Evolutionary conservation across 2,329 filamentous ascomycete species (phyloP).

Genomic region (Trichothecium roseum): DNA sequence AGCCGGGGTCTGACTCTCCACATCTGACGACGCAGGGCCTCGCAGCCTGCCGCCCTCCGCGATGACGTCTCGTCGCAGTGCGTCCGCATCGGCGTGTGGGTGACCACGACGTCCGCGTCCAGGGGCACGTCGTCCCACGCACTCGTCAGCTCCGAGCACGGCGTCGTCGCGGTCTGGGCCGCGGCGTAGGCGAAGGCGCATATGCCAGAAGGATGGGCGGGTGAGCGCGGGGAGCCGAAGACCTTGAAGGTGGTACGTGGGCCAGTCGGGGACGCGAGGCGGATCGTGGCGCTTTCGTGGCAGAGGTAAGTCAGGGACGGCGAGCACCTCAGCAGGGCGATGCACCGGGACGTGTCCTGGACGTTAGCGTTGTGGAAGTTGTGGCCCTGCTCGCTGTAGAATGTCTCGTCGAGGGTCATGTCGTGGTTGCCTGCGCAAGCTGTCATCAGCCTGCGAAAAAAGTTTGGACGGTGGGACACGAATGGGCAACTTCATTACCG

Average conservation of each 20-base stretch:
- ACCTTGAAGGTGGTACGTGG: slow-evolving; percentile 52
- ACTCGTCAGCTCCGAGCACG: slow-evolving; percentile 13
- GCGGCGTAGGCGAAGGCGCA: slow-evolving; percentile 59
- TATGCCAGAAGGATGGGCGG: slow-evolving; percentile 26
- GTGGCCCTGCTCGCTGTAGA: slow-evolving; percentile 42
- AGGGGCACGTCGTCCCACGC: slow-evolving; percentile 54
- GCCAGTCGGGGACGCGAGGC: slow-evolving; percentile 40
- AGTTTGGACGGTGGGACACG: background rate
- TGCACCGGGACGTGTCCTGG: slow-evolving; percentile 43
- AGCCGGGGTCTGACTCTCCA: slow-evolving; percentile 53
- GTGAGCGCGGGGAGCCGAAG: slow-evolving; percentile 63
- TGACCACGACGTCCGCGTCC: slow-evolving; percentile 56
- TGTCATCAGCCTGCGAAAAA: background rate
- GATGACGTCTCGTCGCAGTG: slow-evolving; percentile 42
- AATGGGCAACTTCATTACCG: slow-evolving; percentile 30
- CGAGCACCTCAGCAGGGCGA: slow-evolving; percentile 41
- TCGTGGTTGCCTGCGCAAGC: slow-evolving; percentile 61
- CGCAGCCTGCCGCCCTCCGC: slow-evolving; percentile 43
- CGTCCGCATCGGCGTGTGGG: slow-evolving; percentile 55
- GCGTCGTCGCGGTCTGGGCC: slow-evolving; percentile 2
- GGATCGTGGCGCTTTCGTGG: slow-evolving; percentile 44
- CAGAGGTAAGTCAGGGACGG: slow-evolving; percentile 53
- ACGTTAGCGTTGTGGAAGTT: slow-evolving; percentile 46
- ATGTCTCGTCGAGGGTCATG: slow-evolving; percentile 55
- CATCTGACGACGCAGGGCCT: slow-evolving; percentile 44